Conservation (phyloP, 805 yeast genomes). For the Pichia sporocuriosa region DNA sequence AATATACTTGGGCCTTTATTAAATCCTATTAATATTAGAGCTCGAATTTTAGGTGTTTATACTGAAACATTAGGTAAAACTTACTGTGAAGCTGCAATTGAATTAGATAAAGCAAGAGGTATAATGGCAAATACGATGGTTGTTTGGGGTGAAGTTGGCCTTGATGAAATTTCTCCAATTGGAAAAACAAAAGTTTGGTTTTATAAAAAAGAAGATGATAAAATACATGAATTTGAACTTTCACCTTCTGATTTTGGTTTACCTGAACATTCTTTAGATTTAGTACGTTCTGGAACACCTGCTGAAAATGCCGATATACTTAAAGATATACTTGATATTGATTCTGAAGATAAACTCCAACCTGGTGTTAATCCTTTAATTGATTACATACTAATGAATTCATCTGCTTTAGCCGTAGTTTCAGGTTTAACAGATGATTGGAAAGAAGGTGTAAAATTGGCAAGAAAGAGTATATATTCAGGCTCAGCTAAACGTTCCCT, state of each 20-base stretch:
- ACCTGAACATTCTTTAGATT: constrained; percentile 57
- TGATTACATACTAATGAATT: constrained; percentile 86
- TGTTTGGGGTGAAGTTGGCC: constrained; percentile 87
- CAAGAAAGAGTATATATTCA: constrained; percentile 56
- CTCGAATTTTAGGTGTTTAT: constrained; percentile 87
- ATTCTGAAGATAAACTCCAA: constrained; percentile 29
- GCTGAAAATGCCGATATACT: constrained; percentile 68
- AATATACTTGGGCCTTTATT: constrained; percentile 90
- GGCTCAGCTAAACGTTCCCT: constrained; percentile 66
- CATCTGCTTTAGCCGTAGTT: constrained; percentile 80
- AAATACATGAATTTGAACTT: constrained; percentile 36
- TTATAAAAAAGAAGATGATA: constrained; percentile 33
- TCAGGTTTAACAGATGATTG: constrained; percentile 63
- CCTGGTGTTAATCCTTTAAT: constrained; percentile 56
- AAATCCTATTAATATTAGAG: constrained; percentile 78
- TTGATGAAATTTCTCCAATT: constrained; percentile 90
- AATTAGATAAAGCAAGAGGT: constrained; percentile 45
- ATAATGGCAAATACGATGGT: constrained; percentile 57
- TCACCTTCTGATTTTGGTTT: constrained; percentile 79
- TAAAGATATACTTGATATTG: constrained; percentile 36
- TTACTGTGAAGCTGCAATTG: constrained; percentile 74
- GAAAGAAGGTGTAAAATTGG: constrained; percentile 71
- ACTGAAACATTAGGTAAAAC: constrained; percentile 70
- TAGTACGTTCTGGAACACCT: constrained; percentile 83
- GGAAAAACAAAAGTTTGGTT: constrained; percentile 82